Evolutionary conservation across 106 monocot genomes (phyloP), one percentile per base, ranked within the genome.

Genomic region (Chionographis japonica): DNA sequence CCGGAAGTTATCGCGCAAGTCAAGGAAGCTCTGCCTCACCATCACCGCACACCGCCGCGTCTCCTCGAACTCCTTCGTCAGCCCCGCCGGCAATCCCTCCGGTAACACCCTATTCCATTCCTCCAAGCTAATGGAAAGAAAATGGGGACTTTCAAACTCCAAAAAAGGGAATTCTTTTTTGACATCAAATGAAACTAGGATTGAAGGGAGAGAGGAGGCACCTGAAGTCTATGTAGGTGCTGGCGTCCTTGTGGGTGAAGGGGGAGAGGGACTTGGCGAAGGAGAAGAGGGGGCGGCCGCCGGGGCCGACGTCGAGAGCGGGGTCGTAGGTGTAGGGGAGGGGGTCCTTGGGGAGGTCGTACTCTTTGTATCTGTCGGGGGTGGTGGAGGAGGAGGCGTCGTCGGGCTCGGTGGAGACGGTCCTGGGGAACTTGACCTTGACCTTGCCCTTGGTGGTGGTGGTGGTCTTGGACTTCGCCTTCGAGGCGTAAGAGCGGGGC

Each of bases 51-150:
- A 88, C 38, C 98, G 77, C 73, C 87, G 76, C 12, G 98, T 98
- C 75, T 90, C 98, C 78, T 85, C 85, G 65, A 98, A 98, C 72
- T 98, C 98, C 77, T 93, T 93, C 41, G 46, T 79, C 98, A 98
- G 73, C 37, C 90, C 98, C 8, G 50, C 41, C 9, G 98, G 98
- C 62, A 93, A 65, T 17, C 98, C 98, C 65, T 98, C 98, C 0
- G 98, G 93, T 46, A 98, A 53, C 68, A 85, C 85, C 55, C 68
- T 77, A 35, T 83, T 87, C 93, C 90, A 80, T n/a, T 98, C 93
- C 60, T 98, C 93, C 78, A 98, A 85, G 58, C 98, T 94, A 67
- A 15, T 59, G 54, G 42, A 38, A 55, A 43, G 40, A 38, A 20
- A 14, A 15, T 3, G 1, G 11, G 18, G 70, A 37, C 19, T 46